Conservation (phyloP, 148 eudicot genomes). For the Simmondsia chinensis region DNA sequence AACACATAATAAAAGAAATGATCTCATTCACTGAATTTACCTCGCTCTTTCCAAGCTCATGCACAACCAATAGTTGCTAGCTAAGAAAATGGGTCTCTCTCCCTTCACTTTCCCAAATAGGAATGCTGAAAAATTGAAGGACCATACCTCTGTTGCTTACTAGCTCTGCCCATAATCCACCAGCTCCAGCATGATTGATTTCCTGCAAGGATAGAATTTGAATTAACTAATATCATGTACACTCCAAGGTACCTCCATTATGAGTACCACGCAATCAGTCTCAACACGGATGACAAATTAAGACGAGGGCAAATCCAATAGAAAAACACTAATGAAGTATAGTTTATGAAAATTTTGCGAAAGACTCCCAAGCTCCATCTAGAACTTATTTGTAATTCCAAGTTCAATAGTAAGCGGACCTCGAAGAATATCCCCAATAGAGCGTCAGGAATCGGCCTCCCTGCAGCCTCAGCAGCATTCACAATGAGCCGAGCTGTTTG, state of each 20-base stretch:
- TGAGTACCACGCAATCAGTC: not conserved
- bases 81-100: too few relatives aligned
- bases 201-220: constrained; percentile 42
- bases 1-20: too few relatives aligned
- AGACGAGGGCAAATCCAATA: too few relatives aligned
- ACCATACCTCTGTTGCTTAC: constrained; percentile 73
- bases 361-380: not conserved
- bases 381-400: not conserved
- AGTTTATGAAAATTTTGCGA: not conserved
- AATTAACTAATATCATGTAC: too few relatives aligned
- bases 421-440: constrained; percentile 84
- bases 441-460: constrained; percentile 42
- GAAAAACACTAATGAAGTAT: not conserved
- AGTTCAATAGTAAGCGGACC: constrained; percentile 27
- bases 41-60: too few relatives aligned
- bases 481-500: constrained; percentile 53
- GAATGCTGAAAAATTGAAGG: not conserved
- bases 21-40: too few relatives aligned
- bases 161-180: constrained; percentile 97
- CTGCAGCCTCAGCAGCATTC: constrained; percentile 40
- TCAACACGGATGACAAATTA: too few relatives aligned
- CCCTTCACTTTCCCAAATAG: too few relatives aligned
- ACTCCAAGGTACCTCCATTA: not conserved
- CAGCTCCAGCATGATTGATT: constrained; percentile 92
- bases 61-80: too few relatives aligned